Base-by-base conservation (phyloP, 768 basidiomycete species). In the Amanita exitialis region DNA sequence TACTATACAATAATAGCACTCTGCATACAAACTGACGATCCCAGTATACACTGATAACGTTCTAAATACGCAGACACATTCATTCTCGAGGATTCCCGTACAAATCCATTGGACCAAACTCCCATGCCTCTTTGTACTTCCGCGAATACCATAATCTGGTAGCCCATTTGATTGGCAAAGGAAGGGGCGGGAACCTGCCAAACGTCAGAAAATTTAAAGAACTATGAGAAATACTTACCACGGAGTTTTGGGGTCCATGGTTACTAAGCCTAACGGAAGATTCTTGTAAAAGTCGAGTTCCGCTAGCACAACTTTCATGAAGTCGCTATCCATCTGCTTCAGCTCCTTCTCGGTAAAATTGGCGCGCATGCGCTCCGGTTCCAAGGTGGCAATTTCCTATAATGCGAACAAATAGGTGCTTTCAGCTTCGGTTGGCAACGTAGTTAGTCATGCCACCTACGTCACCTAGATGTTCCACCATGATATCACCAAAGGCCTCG, bases 51-150 rank as follows among this genome's bases (percentile, higher is more conserved):
- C 12, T 1, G 2, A 38, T 21, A 7, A 62, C 49, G 25, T 39
- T 49, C 10, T 35, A 49, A 16, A 62, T 57, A 41, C 64, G 65
- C 3, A 46, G 38, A 18, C 63, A 60, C 38, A 61, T 62, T 4
- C 28, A 56, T 47, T 20, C 16, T 7, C 46, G 42, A 42, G 49
- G 27, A 10, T 53, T 61, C 6, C 65, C 64, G 42, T 57, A 49
- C n/a, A 61, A 53, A 56, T 66, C 64, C 20, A 58, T 57, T 6
- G 65, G 62, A 5, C 61, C 65, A 44, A 65, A 66, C 10, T 53
- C 59, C 64, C 66, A 68, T 13, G 64, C 59, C 5, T 63, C 61
- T 10, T 53, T 57, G 42, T 65, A 57, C 27, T 53, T 58, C 34
- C 61, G 50, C 7, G 54, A 63, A 16, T 64, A 58, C 47, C 56